Evolutionary conservation across 2,329 filamentous ascomycete genomes (phyloP).

Genomic region (Dothistroma septosporum): DNA sequence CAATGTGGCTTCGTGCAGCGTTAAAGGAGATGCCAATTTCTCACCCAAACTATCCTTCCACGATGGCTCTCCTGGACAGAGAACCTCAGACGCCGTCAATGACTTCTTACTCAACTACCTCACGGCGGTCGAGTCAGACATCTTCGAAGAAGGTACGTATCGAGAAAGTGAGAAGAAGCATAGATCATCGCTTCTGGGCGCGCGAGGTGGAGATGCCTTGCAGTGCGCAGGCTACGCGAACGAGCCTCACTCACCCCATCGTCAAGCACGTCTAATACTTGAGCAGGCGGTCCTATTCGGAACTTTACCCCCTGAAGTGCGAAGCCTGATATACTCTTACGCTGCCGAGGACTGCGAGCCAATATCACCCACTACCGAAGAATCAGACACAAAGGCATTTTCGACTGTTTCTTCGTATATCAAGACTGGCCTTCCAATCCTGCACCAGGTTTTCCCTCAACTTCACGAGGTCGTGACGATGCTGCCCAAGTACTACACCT

Average conservation of each 20-base stretch:
- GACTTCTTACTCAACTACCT: constrained; percentile 1
- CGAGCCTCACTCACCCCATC: no score
- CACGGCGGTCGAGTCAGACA: neutral
- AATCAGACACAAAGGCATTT: neutral
- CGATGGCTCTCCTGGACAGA: constrained; percentile 9
- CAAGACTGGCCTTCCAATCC: constrained; percentile 10
- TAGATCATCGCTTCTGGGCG: neutral
- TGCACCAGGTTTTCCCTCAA: constrained; percentile 5
- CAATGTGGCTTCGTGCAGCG: constrained; percentile 17
- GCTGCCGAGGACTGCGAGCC: constrained; percentile 5
- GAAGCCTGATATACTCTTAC: constrained; percentile 16
- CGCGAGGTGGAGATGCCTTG: neutral
- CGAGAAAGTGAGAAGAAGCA: neutral
- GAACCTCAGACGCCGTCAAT: constrained; percentile 6
- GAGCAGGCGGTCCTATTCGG: constrained; percentile 3
- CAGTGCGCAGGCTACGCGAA: no score
- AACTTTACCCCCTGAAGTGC: constrained; percentile 11
- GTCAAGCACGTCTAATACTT: neutral
- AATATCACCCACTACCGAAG: constrained; percentile 5
- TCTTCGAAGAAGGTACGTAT: neutral
- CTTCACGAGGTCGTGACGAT: constrained; percentile 3
- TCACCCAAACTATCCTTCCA: constrained; percentile 7
- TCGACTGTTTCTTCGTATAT: neutral
- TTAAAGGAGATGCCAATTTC: constrained; percentile 12
- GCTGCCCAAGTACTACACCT: constrained; percentile 12